These are phyloP conservation scores for Candida railenensis DNA, from an alignment of 805 yeast genomes.

Conservation along the genomic window DNA sequence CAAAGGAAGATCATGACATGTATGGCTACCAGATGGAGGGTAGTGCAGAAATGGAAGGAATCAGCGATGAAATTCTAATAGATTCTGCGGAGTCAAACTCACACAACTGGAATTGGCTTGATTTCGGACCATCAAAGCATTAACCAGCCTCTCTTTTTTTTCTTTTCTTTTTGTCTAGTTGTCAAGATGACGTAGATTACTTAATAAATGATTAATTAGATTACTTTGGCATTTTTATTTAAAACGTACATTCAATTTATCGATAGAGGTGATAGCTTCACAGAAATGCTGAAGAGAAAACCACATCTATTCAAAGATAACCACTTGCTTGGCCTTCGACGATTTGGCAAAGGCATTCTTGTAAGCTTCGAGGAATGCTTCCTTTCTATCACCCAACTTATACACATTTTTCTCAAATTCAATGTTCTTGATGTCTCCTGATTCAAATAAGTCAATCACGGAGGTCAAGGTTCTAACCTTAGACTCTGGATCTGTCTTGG, in stretches of 20 bases:
- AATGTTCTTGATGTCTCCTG: conserved; percentile 53
- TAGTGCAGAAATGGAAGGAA: conserved; percentile 18
- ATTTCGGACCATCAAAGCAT: conserved; percentile 27
- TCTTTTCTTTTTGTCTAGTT: background rate
- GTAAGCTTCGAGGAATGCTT: conserved; percentile 42
- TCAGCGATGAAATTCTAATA: conserved; percentile 33
- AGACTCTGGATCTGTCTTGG: conserved; percentile 48
- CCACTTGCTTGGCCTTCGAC: conserved; percentile 44
- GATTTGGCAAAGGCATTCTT: conserved; percentile 43
- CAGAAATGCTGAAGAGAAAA: no score
- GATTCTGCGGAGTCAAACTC: conserved; percentile 11
- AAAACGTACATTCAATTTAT: no score
- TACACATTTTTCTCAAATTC: conserved; percentile 42
- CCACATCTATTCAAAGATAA: conserved; percentile 18
- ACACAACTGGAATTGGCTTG: conserved; percentile 41
- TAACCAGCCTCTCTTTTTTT: background rate
- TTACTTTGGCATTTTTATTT: no score
- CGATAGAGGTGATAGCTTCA: no score
- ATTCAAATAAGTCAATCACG: conserved; percentile 56
- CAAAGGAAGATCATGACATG: background rate
- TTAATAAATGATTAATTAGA: conserved; percentile 1
- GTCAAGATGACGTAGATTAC: no score
- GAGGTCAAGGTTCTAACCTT: conserved; percentile 56
- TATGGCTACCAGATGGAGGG: conserved; percentile 10
- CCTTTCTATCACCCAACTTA: conserved; percentile 37